Base-by-base conservation (phyloP, 2,329 filamentous ascomycete genomes). In the Phaeoacremonium minimum region DNA sequence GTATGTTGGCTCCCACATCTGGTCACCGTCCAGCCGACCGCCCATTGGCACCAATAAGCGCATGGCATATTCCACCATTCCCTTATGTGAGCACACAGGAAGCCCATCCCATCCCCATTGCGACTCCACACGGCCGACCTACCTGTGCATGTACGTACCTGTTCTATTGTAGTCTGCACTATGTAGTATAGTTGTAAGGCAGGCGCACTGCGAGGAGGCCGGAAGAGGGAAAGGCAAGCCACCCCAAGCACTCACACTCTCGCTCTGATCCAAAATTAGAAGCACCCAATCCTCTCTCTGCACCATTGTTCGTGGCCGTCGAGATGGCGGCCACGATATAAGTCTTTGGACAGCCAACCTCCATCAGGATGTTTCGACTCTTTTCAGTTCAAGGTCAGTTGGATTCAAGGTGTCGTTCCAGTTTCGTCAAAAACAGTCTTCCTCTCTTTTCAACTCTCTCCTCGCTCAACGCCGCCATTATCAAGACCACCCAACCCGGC, bases 281-380 rank as follows among this genome's bases (percentile, higher is more conserved):
- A 44, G 62, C 52, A 56, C 52, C 50, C 54, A 54, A 53, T 48
- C 51, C 53, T 48, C 47, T 37, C 48, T 50, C 47, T 48, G 44
- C 44, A 47, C 46, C 42, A 31, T 31, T 30, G 43, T 44, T 50
- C 41, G 47, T 51, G 67, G 66, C 50, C 64, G 49, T 57, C 50
- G 57, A 53, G 52, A 55, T 55, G 53, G 55, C 61, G 66, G 62
- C 69, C 64, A 69, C 59, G 64, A 74, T 77, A 77, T 77, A 77
- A 77, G 72, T 61, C 69, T 68, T 69, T 67, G 62, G 61, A 60
- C 63, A 59, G 66, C 61, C 63, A 63, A 59, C 57, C 55, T 52
- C 55, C 49, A 48, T 52, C 45, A 40, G 53, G 43, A 52, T 58
- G 60, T 61, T 65, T 62, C 61, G 55, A 56, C 59, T 52, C 50